Percentiles rank a stretch among this genome's conserved stretches.
These are phyloP conservation scores for Neurospora sp. DNA, from an alignment of 495 filamentous ascomycete genomes.

Conservation along the genomic window DNA sequence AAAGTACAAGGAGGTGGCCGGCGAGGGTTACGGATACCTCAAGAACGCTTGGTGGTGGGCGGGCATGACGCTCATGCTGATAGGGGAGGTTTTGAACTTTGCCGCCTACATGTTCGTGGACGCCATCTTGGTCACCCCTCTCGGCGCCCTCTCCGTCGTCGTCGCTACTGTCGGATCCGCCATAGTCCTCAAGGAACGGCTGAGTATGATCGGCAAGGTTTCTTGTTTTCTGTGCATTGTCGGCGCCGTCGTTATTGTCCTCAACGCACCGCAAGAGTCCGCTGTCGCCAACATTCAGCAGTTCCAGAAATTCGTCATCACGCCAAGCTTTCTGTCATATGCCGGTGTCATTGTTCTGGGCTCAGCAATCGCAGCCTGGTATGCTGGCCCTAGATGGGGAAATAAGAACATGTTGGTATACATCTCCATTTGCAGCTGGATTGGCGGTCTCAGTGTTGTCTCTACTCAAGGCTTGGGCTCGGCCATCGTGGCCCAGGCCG, in stretches of 20 bases:
- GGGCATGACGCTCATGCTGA: conserved; percentile 95
- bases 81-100: conserved; percentile 96
- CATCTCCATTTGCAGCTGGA: conserved; percentile 86
- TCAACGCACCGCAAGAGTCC: conserved; percentile 83
- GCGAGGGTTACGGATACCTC: conserved; percentile 95
- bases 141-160: conserved; percentile 92
- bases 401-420: conserved; percentile 98
- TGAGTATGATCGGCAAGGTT: conserved; percentile 93
- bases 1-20: conserved; percentile 93
- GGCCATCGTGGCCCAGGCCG: conserved; percentile 78
- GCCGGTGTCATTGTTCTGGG: conserved; percentile 74
- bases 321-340: conserved; percentile 80
- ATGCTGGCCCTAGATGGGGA: conserved; percentile 81
- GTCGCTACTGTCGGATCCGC: conserved; percentile 88
- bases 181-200: conserved; percentile 90
- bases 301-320: conserved; percentile 81
- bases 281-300: conserved; percentile 84
- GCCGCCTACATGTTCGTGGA: conserved; percentile 96
- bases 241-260: conserved; percentile 82
- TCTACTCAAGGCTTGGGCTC: conserved; percentile 89
- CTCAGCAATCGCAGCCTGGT: conserved; percentile 61
- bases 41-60: conserved; percentile 94
- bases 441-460: conserved; percentile 91
- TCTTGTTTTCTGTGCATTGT: conserved; percentile 93
- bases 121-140: conserved; percentile 88